Evolutionary conservation across 1,139 yeast genomes (phyloP), one percentile per base, ranked within the genome.

Genomic region (Blastobotrys serpentis): DNA sequence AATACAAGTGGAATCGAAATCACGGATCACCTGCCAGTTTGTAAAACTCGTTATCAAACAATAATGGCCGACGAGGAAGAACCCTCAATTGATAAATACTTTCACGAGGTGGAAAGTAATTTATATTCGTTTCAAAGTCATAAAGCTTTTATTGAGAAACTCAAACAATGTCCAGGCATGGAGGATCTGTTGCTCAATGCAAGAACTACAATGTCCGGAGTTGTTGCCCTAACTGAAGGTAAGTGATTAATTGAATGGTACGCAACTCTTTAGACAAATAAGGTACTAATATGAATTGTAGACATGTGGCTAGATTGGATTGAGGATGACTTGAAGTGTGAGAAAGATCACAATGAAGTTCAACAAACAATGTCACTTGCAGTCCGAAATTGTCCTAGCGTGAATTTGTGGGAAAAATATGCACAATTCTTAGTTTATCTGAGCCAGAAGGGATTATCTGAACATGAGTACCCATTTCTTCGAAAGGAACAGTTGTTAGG

Each of bases 231-330:
- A 34, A 53, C 53, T 17, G 48, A 45, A 26, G 40, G 40, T 36
- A 36, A 7, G 40, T 7, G 13, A 6, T 10, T 6, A 16, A 11
- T 14, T 36, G 4, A 19, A 18, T 33, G n/a, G n/a, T n/a, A n/a
- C n/a, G n/a, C n/a, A n/a, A 6, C 7, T 14, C 17, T 11, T 6
- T 17, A 6, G 16, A 14, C n/a, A 6, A 13, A 33, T 14, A n/a
- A 6, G 40, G 13, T 16, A n/a, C 40, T 36, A 41, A 30, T 17
- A 23, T 32, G 5, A 8, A 13, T 13, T 30, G 10, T 41, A 19
- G 47, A 51, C 3, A 59, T 59, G 42, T 65, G 66, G 65, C 36
- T 51, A 10, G 52, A 54, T 2, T 63, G 67, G 67, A 42, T 63
- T 10, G 54, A 53, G 4, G 65, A 61, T 41, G 48, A 37, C 26